phyloP scores from a whole-genome alignment of 1,139 yeast genomes.

The Candida labiduridarum region DNA sequence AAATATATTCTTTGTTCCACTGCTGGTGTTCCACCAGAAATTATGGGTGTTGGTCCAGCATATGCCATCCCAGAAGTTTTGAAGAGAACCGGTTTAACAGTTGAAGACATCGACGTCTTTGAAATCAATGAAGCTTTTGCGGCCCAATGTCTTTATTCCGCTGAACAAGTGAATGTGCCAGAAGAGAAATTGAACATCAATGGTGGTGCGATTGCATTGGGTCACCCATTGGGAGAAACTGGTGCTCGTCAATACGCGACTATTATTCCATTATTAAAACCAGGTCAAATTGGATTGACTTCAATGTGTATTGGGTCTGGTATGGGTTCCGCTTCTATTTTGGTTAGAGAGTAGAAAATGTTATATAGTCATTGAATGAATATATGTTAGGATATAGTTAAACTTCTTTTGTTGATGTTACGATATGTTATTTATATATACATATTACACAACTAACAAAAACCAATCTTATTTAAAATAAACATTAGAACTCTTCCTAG shows the following conservation, averaged over 20 bases:
- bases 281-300: slow-evolving; percentile 84
- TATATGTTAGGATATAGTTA: background rate
- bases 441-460: background rate
- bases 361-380: slow-evolving; percentile 2
- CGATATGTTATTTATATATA: background rate
- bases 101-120: slow-evolving; percentile 69
- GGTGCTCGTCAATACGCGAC: slow-evolving; percentile 97
- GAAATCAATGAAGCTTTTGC: slow-evolving; percentile 98
- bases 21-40: slow-evolving; percentile 94
- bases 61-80: slow-evolving; percentile 86
- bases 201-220: slow-evolving; percentile 96
- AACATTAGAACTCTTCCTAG: slow-evolving; percentile 33
- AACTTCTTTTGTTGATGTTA: background rate
- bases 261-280: slow-evolving; percentile 72
- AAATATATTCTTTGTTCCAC: slow-evolving; percentile 76
- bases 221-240: slow-evolving; percentile 95
- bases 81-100: slow-evolving; percentile 61
- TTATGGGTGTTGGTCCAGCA: slow-evolving; percentile 98
- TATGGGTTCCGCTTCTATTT: slow-evolving; percentile 94
- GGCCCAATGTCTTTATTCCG: slow-evolving; percentile 84
- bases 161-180: slow-evolving; percentile 67
- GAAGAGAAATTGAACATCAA: slow-evolving; percentile 76
- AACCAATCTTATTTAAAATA: slow-evolving; percentile 25
- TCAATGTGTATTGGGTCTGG: slow-evolving; percentile 99
- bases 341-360: slow-evolving; percentile 61